Evolutionary conservation across 257 asterid species (phyloP), one percentile per base, ranked within the genome.

Genomic region (Schizonepeta tenuifolia): DNA sequence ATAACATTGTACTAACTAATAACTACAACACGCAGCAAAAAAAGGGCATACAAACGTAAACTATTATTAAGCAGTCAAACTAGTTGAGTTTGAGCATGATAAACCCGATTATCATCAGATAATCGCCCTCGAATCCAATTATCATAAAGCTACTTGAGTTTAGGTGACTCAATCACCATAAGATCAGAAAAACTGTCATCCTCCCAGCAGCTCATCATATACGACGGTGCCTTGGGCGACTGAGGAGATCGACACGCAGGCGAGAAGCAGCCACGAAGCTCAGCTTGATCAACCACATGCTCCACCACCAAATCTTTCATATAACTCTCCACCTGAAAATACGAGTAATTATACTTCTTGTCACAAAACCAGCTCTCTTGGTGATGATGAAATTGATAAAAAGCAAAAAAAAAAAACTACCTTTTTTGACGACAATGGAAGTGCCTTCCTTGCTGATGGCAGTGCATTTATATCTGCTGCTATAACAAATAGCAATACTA

Each of bases 261-360:
- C n/a, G 90, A 86, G 57, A 12, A 44, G 67, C 35, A 61, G 46
- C 80, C 80, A 5, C 26, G 69, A 15, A 65, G 28, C 58, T 63
- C 85, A 26, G 57, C 71, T 67, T 21, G 51, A 76, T 80, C 83
- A 35, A 69, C 54, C 56, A 50, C 70, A 44, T 61, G 24, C 36
- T 79, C 78, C 4, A 79, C 75, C 62, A 88, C 73, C 62, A 90
- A 56, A 75, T 88, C 97, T 65, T 87, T 86, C 81, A 84, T 75
- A 24, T 79, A 33, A 31, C 47, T 43, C 74, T 38, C 46, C 40
- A 18, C 71, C 70, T 74, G 69, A 55, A 41, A n/a, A 31, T 15
- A 24, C 14, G 11, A 36, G 50, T 21, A 6, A 31, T 73, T 51
- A 77, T 31, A 31, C 26, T 35, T 49, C 4, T 43, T 3, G 43